Base-by-base conservation (phyloP, 1,284 basidiomycete genomes). In the Malassezia caprae region DNA sequence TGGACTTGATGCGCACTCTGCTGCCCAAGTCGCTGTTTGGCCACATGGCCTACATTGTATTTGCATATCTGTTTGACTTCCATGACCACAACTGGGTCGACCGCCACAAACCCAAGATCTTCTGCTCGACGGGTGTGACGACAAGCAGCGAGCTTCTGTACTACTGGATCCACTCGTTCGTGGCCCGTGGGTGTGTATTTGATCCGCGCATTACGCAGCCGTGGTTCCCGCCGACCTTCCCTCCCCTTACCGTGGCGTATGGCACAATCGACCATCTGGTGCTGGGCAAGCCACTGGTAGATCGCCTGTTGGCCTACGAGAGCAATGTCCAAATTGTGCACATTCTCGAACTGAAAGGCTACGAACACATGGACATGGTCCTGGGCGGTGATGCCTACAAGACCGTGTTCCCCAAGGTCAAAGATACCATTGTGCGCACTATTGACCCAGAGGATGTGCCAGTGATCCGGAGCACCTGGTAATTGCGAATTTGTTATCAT, bases 61-160 rank as follows among this genome's bases (percentile, higher is more conserved):
- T 73, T 55, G 54, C 60, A 3, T 73, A 64, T 61, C 53, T 73
- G 46, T 73, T 73, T 55, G 66, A 65, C 47, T 71, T 71, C 62
- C 64, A 72, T 58, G 69, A 71, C 51, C 67, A 67, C 63, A 70
- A 69, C 56, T 71, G 66, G 69, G 44, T 69, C 34, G 43, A 56
- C 7, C 69, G 72, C 48, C 67, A 72, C 53, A 72, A 71, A 51
- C 68, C 68, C 51, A 73, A 73, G 64, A 62, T 73, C 21, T 73
- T 73, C 62, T 64, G 72, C 15, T 53, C 68, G 11, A 59, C 69
- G 15, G 68, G 69, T 40, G 53, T 71, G 12, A 51, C 59, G 8
- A 73, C 72, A 15, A 69, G 67, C 19, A 64, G 64, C 24, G 72
- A 73, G 57, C 59, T 73, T 30, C 64, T 73, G 49, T 72, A 73